Evolutionary conservation across 169 alveolate species (phyloP).

Genomic region (Babesia sp.): DNA sequence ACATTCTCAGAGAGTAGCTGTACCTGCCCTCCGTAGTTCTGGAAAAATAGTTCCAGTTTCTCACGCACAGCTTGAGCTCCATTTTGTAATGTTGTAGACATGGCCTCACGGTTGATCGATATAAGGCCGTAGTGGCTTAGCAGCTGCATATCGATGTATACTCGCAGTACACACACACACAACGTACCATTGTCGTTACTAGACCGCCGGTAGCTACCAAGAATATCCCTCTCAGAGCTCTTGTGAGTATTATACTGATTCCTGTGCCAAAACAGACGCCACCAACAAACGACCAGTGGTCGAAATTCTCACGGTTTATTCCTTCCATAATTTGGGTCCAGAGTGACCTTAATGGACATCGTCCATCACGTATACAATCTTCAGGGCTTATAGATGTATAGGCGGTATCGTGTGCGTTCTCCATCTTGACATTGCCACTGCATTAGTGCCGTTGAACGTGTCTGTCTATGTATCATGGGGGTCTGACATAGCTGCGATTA

Average conservation of each 20-base stretch:
- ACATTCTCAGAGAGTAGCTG: neutral
- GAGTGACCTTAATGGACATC: neutral
- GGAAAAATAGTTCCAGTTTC: neutral
- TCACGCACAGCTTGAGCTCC: neutral
- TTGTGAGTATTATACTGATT: conserved; percentile 12
- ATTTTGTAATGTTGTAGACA: neutral
- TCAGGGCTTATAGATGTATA: neutral
- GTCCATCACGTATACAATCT: neutral
- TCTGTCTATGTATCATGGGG: too few relatives aligned
- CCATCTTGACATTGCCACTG: neutral
- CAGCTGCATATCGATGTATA: neutral
- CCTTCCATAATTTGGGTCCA: conserved; percentile 7
- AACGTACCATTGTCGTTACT: conserved; percentile 30
- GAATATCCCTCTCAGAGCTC: conserved; percentile 23
- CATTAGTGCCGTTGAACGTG: too few relatives aligned
- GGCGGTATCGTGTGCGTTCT: neutral
- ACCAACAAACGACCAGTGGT: conserved; percentile 42
- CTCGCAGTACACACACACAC: conserved; percentile 3
- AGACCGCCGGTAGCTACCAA: conserved; percentile 44
- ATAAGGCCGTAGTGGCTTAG: conserved; percentile 32
- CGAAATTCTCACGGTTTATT: conserved; percentile 25
- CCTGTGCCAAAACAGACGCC: conserved; percentile 67
- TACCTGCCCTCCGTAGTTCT: neutral
- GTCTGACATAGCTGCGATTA: too few relatives aligned
- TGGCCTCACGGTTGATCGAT: conserved; percentile 10